phyloP scores from a whole-genome alignment of 2,329 filamentous ascomycete species.

The Chalaropsis ovoidea region DNA sequence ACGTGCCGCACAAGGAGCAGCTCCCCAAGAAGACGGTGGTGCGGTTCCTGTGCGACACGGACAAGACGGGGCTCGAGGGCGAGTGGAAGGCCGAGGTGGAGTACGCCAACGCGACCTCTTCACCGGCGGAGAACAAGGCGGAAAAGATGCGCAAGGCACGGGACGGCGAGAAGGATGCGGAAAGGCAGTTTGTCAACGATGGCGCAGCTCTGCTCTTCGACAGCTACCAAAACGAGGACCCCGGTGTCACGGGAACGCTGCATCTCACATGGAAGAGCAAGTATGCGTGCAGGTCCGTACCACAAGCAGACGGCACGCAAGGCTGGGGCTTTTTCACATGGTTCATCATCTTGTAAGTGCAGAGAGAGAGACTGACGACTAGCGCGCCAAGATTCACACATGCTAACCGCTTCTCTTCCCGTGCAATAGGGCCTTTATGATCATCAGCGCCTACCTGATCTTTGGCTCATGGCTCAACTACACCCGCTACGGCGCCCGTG shows the following conservation, averaged over 20 bases:
- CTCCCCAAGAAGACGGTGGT: conserved; percentile 64
- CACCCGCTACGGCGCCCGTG: conserved; percentile 86
- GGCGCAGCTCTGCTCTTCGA: conserved; percentile 63
- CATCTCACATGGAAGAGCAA: conserved; percentile 79
- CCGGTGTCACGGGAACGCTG: conserved; percentile 51
- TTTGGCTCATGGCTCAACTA: conserved; percentile 99
- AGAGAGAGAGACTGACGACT: neutral
- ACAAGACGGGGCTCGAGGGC: conserved; percentile 63
- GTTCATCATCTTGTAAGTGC: conserved; percentile 79
- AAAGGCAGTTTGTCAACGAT: conserved; percentile 45
- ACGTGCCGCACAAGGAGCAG: conserved; percentile 42
- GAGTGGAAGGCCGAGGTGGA: conserved; percentile 50
- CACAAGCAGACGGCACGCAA: conserved; percentile 38
- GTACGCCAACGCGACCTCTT: conserved; percentile 33
- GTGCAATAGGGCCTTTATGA: conserved; percentile 63
- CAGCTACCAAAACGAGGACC: conserved; percentile 54
- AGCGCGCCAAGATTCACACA: neutral
- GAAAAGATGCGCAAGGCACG: conserved; percentile 32
- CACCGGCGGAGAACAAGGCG: neutral
- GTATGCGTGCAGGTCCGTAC: conserved; percentile 62
- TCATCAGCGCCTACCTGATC: conserved; percentile 80
- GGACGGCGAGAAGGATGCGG: conserved; percentile 32
- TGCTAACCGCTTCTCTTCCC: conserved; percentile 27
- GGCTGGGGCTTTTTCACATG: conserved; percentile 97
- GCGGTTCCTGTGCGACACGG: conserved; percentile 71